phyloP scores from a whole-genome alignment of 371 early-diverging fungal genomes.

The Circinella minor region DNA sequence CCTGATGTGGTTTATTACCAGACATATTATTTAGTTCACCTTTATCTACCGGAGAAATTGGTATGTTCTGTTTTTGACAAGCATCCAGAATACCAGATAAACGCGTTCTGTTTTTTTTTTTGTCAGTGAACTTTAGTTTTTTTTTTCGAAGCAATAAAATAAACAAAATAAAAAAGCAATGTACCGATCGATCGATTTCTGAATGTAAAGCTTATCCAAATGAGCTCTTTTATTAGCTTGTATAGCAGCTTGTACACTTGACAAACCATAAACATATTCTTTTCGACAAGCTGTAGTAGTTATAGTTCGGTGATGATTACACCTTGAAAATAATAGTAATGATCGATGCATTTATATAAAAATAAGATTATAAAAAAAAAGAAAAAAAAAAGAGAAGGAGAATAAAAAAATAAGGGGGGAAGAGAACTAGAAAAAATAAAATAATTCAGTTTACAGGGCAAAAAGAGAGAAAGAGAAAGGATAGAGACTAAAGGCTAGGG shows the following conservation, averaged over 20 bases:
- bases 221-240: conserved; percentile 16
- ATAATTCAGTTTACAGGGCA: not conserved
- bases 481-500: not conserved
- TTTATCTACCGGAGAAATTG: conserved; percentile 20
- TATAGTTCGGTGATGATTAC: not conserved
- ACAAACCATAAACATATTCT: conserved; percentile 26
- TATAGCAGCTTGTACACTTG: conserved; percentile 24
- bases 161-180: not conserved
- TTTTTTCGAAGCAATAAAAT: not conserved
- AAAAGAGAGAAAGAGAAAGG: not conserved
- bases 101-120: not conserved
- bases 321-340: not conserved
- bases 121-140: not conserved
- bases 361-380: not conserved
- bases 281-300: not conserved
- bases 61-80: conserved; percentile 15
- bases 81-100: conserved; percentile 12
- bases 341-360: conserved; percentile 2
- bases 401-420: not conserved
- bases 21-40: conserved; percentile 33
- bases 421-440: not conserved
- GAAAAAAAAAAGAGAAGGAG: not conserved
- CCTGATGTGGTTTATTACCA: conserved; percentile 34
- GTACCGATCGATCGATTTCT: conserved; percentile 13
- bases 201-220: conserved; percentile 14